Evolutionary conservation across 208 protist species (phyloP).

Genomic region (Acanthamoeba culbertsoni): DNA sequence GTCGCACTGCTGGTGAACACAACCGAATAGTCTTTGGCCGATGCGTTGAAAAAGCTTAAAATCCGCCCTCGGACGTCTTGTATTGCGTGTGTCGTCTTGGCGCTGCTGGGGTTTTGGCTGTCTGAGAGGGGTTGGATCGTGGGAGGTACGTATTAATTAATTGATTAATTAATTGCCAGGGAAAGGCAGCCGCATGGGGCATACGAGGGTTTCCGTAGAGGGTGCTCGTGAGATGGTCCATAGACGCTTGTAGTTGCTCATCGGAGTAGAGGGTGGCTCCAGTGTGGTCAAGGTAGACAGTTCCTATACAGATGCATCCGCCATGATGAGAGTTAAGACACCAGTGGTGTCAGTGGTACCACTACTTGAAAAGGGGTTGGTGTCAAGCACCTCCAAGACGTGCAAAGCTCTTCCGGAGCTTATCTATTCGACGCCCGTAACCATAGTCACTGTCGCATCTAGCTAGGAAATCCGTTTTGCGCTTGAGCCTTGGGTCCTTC

Average conservation of each 20-base stretch:
- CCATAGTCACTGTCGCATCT: not conserved
- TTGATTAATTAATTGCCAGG: not conserved
- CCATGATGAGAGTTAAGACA: not conserved
- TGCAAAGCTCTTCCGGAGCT: not conserved
- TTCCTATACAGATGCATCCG: conserved; percentile 42
- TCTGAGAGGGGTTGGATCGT: too few species aligned
- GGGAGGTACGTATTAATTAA: too few species aligned
- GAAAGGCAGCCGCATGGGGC: not conserved
- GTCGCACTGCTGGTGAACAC: conserved; percentile 87
- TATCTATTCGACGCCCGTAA: not conserved
- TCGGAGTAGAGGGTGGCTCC: conserved; percentile 72
- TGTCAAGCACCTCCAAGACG: not conserved
- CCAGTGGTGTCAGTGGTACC: not conserved
- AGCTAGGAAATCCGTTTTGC: not conserved
- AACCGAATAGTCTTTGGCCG: conserved; percentile 79
- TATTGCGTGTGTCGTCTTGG: conserved; percentile 48
- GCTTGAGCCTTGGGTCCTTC: not conserved
- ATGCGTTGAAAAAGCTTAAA: conserved; percentile 80
- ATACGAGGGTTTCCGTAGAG: conserved; percentile 79
- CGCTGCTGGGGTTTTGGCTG: conserved; percentile 63
- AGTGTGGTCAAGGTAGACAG: conserved; percentile 81
- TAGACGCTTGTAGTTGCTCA: conserved; percentile 64
- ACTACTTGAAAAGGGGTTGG: not conserved
- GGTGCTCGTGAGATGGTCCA: conserved; percentile 27
- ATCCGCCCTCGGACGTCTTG: conserved; percentile 68